These are phyloP conservation scores for Calonectria crousiana DNA, from an alignment of 2,329 filamentous ascomycete genomes.

Conservation along the genomic window DNA sequence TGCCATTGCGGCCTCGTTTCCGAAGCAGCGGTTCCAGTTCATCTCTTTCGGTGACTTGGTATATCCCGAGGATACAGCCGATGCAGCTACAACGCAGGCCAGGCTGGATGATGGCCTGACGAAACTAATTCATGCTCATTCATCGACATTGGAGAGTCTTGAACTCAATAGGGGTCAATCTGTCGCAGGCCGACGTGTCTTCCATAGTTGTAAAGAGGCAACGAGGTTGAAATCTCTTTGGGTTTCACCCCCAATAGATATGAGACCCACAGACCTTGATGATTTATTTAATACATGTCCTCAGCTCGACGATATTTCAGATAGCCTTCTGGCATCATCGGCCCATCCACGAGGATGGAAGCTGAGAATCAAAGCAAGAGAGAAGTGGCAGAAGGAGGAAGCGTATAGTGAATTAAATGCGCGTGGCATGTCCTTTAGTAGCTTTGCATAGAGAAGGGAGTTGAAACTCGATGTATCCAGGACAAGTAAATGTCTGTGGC, in stretches of 20 bases:
- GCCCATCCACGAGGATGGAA: neutral
- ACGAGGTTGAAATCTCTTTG: neutral
- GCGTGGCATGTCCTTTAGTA: neutral
- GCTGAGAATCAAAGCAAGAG: neutral
- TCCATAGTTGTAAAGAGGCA: slow-evolving; percentile 11
- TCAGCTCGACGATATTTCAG: neutral
- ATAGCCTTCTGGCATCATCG: neutral
- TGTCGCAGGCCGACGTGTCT: neutral
- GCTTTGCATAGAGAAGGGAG: neutral
- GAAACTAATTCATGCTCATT: slow-evolving; percentile 3
- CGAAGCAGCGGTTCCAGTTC: neutral
- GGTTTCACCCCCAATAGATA: neutral
- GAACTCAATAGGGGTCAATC: neutral
- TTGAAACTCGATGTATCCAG: no score
- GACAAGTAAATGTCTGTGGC: no score
- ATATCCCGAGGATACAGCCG: neutral
- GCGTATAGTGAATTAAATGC: neutral
- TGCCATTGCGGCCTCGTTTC: neutral
- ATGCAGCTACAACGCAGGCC: neutral
- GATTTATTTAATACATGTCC: slow-evolving; percentile 17
- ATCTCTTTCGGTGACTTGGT: neutral
- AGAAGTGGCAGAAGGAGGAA: neutral
- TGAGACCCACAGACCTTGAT: neutral
- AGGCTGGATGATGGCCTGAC: neutral
- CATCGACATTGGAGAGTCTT: neutral